These are phyloP conservation scores for Sugiyamaella chiloensis DNA, from an alignment of 805 yeast species.

Conservation along the genomic window DNA sequence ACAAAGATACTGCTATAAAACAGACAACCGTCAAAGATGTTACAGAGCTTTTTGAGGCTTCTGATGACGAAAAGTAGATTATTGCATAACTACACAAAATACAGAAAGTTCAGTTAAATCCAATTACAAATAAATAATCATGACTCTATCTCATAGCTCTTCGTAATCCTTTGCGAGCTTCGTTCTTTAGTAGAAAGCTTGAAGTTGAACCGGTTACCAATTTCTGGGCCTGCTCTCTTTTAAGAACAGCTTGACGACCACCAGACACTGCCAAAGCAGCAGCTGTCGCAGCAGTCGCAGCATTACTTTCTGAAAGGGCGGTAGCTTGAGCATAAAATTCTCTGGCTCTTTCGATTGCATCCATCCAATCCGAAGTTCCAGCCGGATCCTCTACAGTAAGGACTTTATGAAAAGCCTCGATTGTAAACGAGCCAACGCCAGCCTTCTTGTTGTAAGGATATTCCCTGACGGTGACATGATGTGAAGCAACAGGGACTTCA, in stretches of 20 bases:
- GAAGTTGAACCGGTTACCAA: conserved; percentile 18
- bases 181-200: conserved; percentile 21
- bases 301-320: conserved; percentile 28
- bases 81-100: too few species aligned
- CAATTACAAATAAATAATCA: conserved; percentile 5
- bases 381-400: conserved; percentile 33
- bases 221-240: conserved; percentile 6
- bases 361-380: conserved; percentile 34
- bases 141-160: background rate
- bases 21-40: conserved; percentile 1
- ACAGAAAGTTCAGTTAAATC: too few species aligned
- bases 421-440: conserved; percentile 28
- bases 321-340: conserved; percentile 31
- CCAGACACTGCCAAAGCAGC: conserved; percentile 34
- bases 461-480: conserved; percentile 34
- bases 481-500: conserved; percentile 34
- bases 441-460: conserved; percentile 29
- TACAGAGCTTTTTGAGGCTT: conserved; percentile 2
- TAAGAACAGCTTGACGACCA: background rate
- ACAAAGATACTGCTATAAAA: too few species aligned
- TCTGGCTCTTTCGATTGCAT: conserved; percentile 29
- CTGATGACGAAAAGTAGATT: conserved; percentile 4
- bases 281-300: conserved; percentile 34
- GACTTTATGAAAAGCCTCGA: conserved; percentile 34
- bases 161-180: conserved; percentile 19